Evolutionary conservation across 306 rosid genomes (phyloP), one percentile per base, ranked within the genome.

Genomic region (Malus fusca): DNA sequence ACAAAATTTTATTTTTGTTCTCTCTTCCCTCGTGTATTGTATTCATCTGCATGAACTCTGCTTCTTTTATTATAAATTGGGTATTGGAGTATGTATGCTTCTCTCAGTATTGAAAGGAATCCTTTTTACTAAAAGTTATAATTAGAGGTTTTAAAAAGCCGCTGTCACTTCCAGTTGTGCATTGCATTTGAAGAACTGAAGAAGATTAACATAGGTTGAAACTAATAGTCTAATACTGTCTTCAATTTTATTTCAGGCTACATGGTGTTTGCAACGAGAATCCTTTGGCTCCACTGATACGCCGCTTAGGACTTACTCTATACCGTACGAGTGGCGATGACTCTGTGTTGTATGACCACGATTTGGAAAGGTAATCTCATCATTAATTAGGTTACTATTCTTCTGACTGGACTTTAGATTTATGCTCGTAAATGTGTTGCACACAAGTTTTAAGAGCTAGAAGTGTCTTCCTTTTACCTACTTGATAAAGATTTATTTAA

Each of bases 291-390:
- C 98, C 98, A 19, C 75, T 93, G 75, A 93, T 90, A 74, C 86
- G 98, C 21, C 77, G 89, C 75, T 79, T 90, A 7, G 98, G 95
- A 68, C 90, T 90, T 61, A 77, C 91, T 10, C 80, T 93, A 42
- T 90, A 90, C 74, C 92, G 98, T 46, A 93, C 98, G 37, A 90
- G 98, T 80, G 96, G 92, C 58, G 96, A 93, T 64, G 75, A 93
- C 86, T 93, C 96, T 76, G 90, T 93, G 60, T 81, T 93, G 78
- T 93, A 93, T 82, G 98, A 93, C 85, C 98, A 93, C 86, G 98
- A 90, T 88, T 81, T 93, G 80, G 94, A 90, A 80, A 93, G 98
- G 98, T 93, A 85, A 78, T 62, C 26, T 55, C 53, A 52, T 79
- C 74, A 2, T 62, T 44, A 37, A 12, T 61, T 40, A 4, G 9